Conservation (phyloP, 2,329 filamentous ascomycete species). For the Hymenoscyphus albidus region DNA sequence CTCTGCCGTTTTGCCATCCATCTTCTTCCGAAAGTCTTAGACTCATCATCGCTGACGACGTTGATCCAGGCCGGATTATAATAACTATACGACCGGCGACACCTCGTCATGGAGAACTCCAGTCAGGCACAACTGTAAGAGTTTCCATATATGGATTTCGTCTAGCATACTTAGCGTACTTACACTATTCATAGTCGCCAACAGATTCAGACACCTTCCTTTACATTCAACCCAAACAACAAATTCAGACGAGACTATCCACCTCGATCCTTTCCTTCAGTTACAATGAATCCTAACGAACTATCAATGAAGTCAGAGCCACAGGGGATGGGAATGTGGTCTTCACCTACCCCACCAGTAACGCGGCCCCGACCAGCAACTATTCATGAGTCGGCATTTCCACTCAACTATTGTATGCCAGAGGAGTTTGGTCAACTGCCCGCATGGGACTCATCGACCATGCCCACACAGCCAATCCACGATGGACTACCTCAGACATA, state of each 20-base stretch:
- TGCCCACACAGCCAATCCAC: constrained; percentile 41
- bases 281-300: constrained; percentile 51
- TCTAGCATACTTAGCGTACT: constrained; percentile 32
- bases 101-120: constrained; percentile 46
- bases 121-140: constrained; percentile 52
- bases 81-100: constrained; percentile 27
- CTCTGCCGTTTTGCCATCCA: constrained; percentile 23
- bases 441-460: constrained; percentile 54
- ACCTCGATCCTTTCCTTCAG: constrained; percentile 42
- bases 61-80: constrained; percentile 29
- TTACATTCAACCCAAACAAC: constrained; percentile 47
- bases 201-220: constrained; percentile 47
- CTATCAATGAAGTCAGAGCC: constrained; percentile 46
- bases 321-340: constrained; percentile 49
- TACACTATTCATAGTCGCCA: constrained; percentile 43
- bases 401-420: constrained; percentile 47
- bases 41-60: constrained; percentile 33
- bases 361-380: constrained; percentile 53
- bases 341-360: constrained; percentile 49
- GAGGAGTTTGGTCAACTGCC: constrained; percentile 51
- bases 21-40: constrained; percentile 17
- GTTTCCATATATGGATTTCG: constrained; percentile 28
- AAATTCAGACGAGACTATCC: constrained; percentile 45
- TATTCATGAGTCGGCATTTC: constrained; percentile 56
- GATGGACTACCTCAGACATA: constrained; percentile 52